phyloP scores from a whole-genome alignment of 169 alveolate genomes.

The Pseudocohnilembus persalinus region DNA sequence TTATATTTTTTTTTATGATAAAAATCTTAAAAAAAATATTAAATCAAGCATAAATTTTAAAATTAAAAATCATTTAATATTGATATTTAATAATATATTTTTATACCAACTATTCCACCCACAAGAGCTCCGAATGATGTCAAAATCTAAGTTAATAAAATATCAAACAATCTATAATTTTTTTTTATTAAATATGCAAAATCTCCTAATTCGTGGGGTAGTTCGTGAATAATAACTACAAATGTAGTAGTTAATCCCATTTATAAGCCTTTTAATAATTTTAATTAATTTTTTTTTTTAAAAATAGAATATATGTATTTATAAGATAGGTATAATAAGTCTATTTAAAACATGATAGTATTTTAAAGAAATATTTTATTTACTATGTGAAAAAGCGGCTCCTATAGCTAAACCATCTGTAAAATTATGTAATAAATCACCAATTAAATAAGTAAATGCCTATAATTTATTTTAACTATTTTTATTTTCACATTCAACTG shows the following conservation, averaged over 20 bases:
- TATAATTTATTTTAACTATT: conserved; percentile 16
- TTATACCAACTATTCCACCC: conserved; percentile 61
- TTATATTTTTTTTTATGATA: too few relatives aligned
- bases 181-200: conserved; percentile 70
- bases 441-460: conserved; percentile 55
- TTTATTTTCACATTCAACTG: conserved; percentile 28
- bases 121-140: conserved; percentile 78
- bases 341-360: too few relatives aligned
- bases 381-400: conserved; percentile 73
- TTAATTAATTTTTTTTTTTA: neutral
- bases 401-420: conserved; percentile 87
- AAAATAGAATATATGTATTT: neutral
- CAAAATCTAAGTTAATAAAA: conserved; percentile 60
- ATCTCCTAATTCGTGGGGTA: conserved; percentile 87
- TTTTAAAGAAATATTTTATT: neutral
- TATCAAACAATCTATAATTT: conserved; percentile 54
- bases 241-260: conserved; percentile 74
- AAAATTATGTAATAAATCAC: conserved; percentile 81
- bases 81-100: neutral
- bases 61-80: neutral
- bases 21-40: too few relatives aligned
- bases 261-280: conserved; percentile 21
- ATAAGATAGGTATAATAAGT: too few relatives aligned
- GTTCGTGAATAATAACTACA: conserved; percentile 82
- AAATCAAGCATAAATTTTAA: too few relatives aligned